These are phyloP conservation scores for Dothideomycetidae sp. DNA, from an alignment of 2,329 filamentous ascomycete species.

Conservation along the genomic window DNA sequence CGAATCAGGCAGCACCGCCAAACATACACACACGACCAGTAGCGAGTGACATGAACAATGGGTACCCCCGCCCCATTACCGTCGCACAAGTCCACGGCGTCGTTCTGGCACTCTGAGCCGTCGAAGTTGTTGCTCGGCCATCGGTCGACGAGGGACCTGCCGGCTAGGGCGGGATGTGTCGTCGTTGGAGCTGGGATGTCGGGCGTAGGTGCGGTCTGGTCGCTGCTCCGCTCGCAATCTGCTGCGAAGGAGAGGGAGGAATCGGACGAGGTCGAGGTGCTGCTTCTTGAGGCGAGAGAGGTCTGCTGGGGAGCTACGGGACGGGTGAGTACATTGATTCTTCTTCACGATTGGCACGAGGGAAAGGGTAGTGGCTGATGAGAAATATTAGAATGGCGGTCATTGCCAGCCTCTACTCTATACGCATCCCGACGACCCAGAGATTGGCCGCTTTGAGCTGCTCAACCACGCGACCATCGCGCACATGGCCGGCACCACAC, in stretches of 20 bases:
- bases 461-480: constrained; percentile 49
- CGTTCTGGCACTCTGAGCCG: constrained; percentile 62
- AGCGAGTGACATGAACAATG: background rate
- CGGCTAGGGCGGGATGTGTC: constrained; percentile 49
- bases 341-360: constrained; percentile 9
- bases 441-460: constrained; percentile 56
- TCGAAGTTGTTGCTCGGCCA: constrained; percentile 52
- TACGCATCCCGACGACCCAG: constrained; percentile 36
- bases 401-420: constrained; percentile 65
- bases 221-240: constrained; percentile 20
- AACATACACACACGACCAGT: no score
- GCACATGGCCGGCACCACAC: constrained; percentile 26
- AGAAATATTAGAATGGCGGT: constrained; percentile 32
- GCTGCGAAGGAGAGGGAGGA: constrained; percentile 31
- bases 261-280: constrained; percentile 37
- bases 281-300: constrained; percentile 66
- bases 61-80: constrained; percentile 33
- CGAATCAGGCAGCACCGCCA: no score
- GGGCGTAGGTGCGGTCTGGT: constrained; percentile 55
- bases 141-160: constrained; percentile 49
- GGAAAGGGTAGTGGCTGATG: background rate
- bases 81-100: constrained; percentile 43
- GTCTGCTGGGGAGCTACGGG: constrained; percentile 74
- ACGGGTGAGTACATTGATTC: constrained; percentile 39
- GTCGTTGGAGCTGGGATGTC: constrained; percentile 65